phyloP scores from a whole-genome alignment of 2,329 filamentous ascomycete genomes.

The Alternaria triticimaculans region DNA sequence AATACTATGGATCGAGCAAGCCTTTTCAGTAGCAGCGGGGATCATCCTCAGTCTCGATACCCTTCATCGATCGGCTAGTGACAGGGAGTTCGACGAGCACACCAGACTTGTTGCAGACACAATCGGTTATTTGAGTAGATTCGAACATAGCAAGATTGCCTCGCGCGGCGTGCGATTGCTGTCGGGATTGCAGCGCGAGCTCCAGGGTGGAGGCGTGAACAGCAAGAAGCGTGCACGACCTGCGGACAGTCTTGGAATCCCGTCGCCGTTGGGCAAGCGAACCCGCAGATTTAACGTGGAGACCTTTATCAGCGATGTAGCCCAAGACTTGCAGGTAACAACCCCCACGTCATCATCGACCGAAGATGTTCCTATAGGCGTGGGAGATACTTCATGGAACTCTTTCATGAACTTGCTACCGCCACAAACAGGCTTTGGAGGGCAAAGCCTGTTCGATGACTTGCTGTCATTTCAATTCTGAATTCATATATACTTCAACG shows the following conservation, averaged over 20 bases:
- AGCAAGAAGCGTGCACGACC: constrained; percentile 9
- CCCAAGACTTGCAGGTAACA: constrained; percentile 13
- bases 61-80: constrained; percentile 35
- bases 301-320: constrained; percentile 11
- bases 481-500: constrained; percentile 16
- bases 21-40: constrained; percentile 50
- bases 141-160: constrained; percentile 18
- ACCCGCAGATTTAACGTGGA: constrained; percentile 8
- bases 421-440: constrained; percentile 15
- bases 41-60: constrained; percentile 51
- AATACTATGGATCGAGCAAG: constrained; percentile 51
- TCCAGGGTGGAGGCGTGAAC: not conserved
- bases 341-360: not conserved
- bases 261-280: constrained; percentile 4
- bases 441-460: constrained; percentile 18
- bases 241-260: not conserved
- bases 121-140: constrained; percentile 16
- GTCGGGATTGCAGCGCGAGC: constrained; percentile 10
- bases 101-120: constrained; percentile 10
- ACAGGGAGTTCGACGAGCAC: constrained; percentile 18
- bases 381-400: constrained; percentile 5
- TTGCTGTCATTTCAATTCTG: constrained; percentile 11
- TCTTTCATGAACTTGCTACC: constrained; percentile 12
- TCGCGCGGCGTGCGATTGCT: constrained; percentile 20
- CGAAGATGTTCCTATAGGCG: not conserved